phyloP scores from a whole-genome alignment of 2,329 filamentous ascomycete species.

The Magnaporthiopsis poae region DNA sequence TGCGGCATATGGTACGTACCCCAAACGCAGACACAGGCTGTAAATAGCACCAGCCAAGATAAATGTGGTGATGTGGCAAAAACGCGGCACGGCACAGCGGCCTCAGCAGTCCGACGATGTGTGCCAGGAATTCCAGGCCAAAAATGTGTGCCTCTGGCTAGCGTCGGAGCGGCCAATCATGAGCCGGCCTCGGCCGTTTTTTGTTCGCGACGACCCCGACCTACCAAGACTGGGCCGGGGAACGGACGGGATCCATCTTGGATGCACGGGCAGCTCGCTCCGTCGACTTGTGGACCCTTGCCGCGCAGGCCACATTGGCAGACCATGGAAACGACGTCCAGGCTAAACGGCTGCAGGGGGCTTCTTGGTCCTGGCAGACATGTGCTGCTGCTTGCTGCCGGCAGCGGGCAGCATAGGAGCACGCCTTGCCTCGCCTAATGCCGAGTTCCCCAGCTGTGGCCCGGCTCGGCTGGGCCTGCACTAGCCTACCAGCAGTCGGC shows the following conservation, averaged over 20 bases:
- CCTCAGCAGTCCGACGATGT: background rate
- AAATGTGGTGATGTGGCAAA: no score
- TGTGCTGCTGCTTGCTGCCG: background rate
- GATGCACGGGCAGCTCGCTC: background rate
- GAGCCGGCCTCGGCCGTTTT: no score
- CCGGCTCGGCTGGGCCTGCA: background rate
- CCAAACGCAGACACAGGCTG: background rate
- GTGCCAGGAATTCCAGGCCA: background rate
- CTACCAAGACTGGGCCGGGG: background rate
- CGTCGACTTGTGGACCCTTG: background rate
- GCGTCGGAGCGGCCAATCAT: background rate
- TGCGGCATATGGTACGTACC: background rate
- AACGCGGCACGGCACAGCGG: background rate
- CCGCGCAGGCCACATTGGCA: background rate
- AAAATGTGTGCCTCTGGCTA: background rate
- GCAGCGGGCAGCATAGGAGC: background rate
- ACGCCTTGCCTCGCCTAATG: background rate
- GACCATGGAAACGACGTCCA: background rate
- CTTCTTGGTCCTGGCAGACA: no score
- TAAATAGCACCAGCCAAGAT: no score
- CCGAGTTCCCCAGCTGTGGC: no score
- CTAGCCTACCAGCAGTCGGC: no score
- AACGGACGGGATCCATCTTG: background rate
- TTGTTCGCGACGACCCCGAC: background rate
- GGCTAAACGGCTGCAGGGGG: background rate